A percentile compares a stretch with the other conserved stretches of the same genome.
phyloP scores from a whole-genome alignment of 2,329 filamentous ascomycete genomes.

The Hypoxylon sp. region DNA sequence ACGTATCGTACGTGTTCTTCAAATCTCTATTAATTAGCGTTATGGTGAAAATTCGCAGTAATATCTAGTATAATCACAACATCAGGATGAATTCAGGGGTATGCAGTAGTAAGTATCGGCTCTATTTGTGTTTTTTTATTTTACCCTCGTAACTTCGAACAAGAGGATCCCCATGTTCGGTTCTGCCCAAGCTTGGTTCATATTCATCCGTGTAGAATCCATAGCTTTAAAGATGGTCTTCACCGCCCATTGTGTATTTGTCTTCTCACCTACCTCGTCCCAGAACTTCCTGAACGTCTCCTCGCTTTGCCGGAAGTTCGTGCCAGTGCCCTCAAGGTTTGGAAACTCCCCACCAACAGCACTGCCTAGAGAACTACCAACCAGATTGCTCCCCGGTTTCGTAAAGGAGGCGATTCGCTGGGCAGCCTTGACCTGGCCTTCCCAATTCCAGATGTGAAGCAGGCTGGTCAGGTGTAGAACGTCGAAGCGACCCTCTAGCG shows the following conservation, averaged over 20 bases:
- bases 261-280: conserved; percentile 22
- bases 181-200: conserved; percentile 23
- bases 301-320: conserved; percentile 22
- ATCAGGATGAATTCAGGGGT: not conserved
- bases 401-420: conserved; percentile 20
- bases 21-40: not conserved
- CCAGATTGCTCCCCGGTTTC: conserved; percentile 5
- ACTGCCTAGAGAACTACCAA: conserved; percentile 16
- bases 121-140: not conserved
- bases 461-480: conserved; percentile 15
- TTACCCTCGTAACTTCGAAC: conserved; percentile 12
- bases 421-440: conserved; percentile 16
- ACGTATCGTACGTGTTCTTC: too few relatives aligned
- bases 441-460: conserved; percentile 23
- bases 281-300: conserved; percentile 16
- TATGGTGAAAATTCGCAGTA: not conserved
- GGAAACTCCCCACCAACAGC: conserved; percentile 16
- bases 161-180: conserved; percentile 19
- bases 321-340: conserved; percentile 14
- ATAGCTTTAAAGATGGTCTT: conserved; percentile 12
- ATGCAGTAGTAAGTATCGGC: not conserved
- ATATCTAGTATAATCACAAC: not conserved
- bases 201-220: conserved; percentile 14
- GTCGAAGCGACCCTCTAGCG: conserved; percentile 3
- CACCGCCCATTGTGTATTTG: conserved; percentile 5